These are phyloP conservation scores for Coffea humblotiana DNA, from an alignment of 305 asterid genomes.

Conservation along the genomic window DNA sequence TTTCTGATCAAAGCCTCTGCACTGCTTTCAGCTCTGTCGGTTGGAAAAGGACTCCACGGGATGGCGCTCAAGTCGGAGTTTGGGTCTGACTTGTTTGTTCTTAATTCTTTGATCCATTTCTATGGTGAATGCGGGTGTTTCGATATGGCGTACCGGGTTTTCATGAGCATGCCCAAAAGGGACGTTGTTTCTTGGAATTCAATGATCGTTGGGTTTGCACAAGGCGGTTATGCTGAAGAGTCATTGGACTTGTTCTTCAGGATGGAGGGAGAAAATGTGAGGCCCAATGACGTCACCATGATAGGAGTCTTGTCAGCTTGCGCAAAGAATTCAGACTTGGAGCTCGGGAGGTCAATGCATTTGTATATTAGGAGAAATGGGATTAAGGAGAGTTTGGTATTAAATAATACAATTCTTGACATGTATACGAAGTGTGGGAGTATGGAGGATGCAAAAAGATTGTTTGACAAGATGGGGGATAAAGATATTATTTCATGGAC, in stretches of 20 bases:
- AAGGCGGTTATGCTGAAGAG: conserved; percentile 39
- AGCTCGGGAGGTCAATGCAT: conserved; percentile 63
- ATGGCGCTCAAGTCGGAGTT: conserved; percentile 60
- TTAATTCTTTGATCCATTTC: conserved; percentile 60
- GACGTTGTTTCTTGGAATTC: conserved; percentile 85
- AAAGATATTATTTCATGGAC: conserved; percentile 72
- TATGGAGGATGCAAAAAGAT: conserved; percentile 45
- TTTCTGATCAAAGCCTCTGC: conserved; percentile 72
- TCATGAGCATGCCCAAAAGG: conserved; percentile 45
- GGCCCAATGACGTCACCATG: conserved; percentile 62
- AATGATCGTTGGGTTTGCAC: conserved; percentile 58
- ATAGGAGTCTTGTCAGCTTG: conserved; percentile 63
- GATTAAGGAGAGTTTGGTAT: conserved; percentile 41
- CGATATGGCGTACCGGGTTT: conserved; percentile 51
- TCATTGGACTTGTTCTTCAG: conserved; percentile 43
- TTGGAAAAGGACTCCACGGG: conserved; percentile 68
- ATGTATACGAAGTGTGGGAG: conserved; percentile 81
- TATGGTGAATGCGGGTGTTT: conserved; percentile 60
- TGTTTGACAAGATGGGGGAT: conserved; percentile 55
- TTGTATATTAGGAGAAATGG: conserved; percentile 47
- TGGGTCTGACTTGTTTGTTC: conserved; percentile 53
- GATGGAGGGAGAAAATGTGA: conserved; percentile 52
- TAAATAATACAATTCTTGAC: conserved; percentile 71
- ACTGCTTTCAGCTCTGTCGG: conserved; percentile 36
- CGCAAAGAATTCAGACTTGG: conserved; percentile 52